Conservation (phyloP, 2,329 filamentous ascomycete genomes). For the Xylaria arbuscula region DNA sequence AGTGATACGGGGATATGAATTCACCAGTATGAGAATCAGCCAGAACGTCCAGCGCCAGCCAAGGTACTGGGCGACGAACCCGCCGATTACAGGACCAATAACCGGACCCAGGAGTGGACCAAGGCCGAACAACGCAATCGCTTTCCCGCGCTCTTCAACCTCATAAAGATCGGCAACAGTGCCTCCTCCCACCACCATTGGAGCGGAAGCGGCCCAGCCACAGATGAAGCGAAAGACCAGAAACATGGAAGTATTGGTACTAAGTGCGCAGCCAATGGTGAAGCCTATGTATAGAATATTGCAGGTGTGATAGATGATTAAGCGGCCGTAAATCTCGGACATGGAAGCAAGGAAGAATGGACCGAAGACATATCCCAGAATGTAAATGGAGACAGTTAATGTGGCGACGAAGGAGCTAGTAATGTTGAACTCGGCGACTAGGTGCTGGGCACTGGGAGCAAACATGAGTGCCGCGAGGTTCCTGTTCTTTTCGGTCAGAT, state of each 20-base stretch:
- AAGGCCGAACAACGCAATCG: slow-evolving; percentile 33
- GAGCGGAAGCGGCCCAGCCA: no score
- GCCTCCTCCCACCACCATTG: slow-evolving; percentile 23
- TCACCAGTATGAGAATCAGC: slow-evolving; percentile 29
- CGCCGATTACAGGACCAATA: slow-evolving; percentile 35
- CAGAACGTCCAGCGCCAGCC: slow-evolving; percentile 38
- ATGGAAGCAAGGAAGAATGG: no score
- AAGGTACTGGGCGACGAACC: slow-evolving; percentile 25
- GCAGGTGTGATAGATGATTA: no score
- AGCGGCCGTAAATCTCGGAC: no score
- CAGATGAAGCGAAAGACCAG: no score
- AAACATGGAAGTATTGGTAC: no score
- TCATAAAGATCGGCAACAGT: slow-evolving; percentile 35
- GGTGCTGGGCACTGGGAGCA: neutral
- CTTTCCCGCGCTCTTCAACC: slow-evolving; percentile 28
- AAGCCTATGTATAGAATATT: no score
- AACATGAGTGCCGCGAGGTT: neutral
- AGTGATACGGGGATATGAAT: slow-evolving; percentile 26
- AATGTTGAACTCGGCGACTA: no score
- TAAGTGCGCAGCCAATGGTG: no score
- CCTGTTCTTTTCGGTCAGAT: neutral
- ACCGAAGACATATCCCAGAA: no score
- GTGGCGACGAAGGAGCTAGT: no score
- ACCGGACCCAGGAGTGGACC: slow-evolving; percentile 36
- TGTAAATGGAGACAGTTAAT: no score